phyloP scores from a whole-genome alignment of 2,329 filamentous ascomycete genomes.

The Blastomyces silverae region DNA sequence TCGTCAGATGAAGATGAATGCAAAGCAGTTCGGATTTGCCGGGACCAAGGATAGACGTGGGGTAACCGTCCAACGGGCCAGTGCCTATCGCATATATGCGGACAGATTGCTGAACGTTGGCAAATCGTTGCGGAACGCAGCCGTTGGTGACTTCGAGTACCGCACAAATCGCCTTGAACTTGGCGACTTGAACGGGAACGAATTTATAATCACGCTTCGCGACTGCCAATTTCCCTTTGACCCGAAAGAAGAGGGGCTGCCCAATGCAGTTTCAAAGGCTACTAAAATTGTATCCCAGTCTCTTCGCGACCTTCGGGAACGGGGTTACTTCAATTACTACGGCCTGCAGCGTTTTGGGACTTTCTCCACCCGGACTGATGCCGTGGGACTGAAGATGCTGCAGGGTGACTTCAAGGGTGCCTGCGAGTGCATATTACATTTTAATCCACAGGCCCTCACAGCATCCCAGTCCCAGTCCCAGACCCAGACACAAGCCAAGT shows the following conservation, averaged over 20 bases:
- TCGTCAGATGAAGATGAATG: constrained; percentile 60
- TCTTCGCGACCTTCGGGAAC: constrained; percentile 59
- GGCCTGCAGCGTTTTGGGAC: constrained; percentile 96
- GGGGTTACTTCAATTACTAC: constrained; percentile 96
- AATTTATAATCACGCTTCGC: constrained; percentile 86
- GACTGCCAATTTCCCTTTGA: constrained; percentile 61
- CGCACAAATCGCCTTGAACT: constrained; percentile 64
- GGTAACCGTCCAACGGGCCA: constrained; percentile 76
- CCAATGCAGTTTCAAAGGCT: constrained; percentile 40
- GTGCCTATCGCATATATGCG: constrained; percentile 54
- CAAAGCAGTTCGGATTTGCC: constrained; percentile 69
- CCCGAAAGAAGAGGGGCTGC: constrained; percentile 32
- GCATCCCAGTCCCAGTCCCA: constrained; percentile 43
- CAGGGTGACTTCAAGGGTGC: constrained; percentile 74
- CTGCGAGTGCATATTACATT: constrained; percentile 68
- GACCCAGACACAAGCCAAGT: constrained; percentile 12
- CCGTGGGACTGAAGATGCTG: constrained; percentile 76
- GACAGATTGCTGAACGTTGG: constrained; percentile 61
- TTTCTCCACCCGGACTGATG: constrained; percentile 76
- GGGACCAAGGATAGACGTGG: constrained; percentile 88
- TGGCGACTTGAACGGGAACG: constrained; percentile 79
- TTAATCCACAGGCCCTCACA: constrained; percentile 57
- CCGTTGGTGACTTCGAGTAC: constrained; percentile 75
- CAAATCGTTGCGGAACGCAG: constrained; percentile 53
- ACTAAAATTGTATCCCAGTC: constrained; percentile 48